Evolutionary conservation across 2,329 filamentous ascomycete genomes (phyloP), one percentile per base, ranked within the genome.

Genomic region (Coniochaeta sp.): DNA sequence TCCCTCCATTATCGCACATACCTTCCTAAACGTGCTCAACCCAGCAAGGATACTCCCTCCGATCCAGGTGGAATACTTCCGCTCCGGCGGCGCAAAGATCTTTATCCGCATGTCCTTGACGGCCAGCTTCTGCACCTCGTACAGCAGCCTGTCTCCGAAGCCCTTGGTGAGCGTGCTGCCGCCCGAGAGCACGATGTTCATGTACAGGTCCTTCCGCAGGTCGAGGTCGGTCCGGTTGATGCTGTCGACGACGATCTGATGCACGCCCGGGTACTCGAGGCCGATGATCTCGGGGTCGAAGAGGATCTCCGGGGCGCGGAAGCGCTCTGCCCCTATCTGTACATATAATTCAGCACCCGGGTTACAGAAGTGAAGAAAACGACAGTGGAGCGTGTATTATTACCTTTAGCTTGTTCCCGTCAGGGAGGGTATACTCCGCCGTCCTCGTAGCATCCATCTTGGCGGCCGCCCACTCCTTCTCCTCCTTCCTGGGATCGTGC

Each of bases 31-130:
- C 59, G 95, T 99, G 79, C 93, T 98, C 75, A 99, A 77, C 7
- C 95, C 93, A 36, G 95, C 95, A 66, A 99, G 80, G 76, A 99
- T 99, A 74, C 95, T 97, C 60, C 95, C 95, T 65, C 95, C 95
- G 67, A 98, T 98, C 95, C 95, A 99, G 34, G 95, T 99, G 63
- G 92, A 97, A 79, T 98, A 99, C 77, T 98, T 96, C 66, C 95
- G 85, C 81, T 99, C 95, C 6, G 95, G 93, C 59, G 95, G 95
- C 59, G 95, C 95, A 78, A 96, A 96, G 72, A 99, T 99, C 82
- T 97, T 96, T 79, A 99, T 98, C 70, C 93, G 87, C 93, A 97
- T 99, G 74, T 99, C 95, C 81, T 97, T 97, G 67, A 98, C 92
- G 12, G 95, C 95, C 69, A 98, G 79, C 72, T 89, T 84, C 77